phyloP scores from a whole-genome alignment of 345 rosid genomes.

The Sisymbrium altissimum region DNA sequence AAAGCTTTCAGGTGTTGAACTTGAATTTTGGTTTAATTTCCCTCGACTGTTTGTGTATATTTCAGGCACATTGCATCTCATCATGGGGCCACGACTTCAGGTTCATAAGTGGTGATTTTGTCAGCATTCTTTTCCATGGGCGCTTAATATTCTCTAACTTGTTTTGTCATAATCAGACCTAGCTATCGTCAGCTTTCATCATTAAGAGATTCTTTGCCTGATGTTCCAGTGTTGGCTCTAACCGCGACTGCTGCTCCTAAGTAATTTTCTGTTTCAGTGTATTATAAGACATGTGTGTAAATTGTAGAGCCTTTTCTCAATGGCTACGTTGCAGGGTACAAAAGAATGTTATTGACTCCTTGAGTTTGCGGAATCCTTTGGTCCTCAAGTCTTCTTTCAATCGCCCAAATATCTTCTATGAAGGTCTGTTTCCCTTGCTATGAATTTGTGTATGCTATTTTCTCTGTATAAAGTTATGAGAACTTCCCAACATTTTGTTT shows the following conservation, averaged over 20 bases:
- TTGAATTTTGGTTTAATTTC: conserved; percentile 1
- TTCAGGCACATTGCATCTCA: conserved; percentile 96
- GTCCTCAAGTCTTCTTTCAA: conserved; percentile 90
- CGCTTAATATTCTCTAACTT: not conserved
- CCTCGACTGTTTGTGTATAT: conserved; percentile 28
- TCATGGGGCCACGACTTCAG: conserved; percentile 99
- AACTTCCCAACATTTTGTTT: not conserved
- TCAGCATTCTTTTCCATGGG: not conserved
- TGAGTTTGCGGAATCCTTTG: conserved; percentile 71
- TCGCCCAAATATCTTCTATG: conserved; percentile 88
- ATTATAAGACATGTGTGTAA: not conserved
- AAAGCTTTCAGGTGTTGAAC: conserved; percentile 8
- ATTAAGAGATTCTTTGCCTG: conserved; percentile 64
- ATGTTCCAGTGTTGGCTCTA: conserved; percentile 83
- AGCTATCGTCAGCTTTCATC: conserved; percentile 87
- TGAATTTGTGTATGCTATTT: not conserved
- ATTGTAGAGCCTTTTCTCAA: conserved; percentile 4
- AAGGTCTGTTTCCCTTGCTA: conserved; percentile 62
- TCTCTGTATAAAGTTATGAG: not conserved
- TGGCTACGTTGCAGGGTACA: conserved; percentile 64
- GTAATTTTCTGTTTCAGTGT: conserved; percentile 40
- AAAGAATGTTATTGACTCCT: conserved; percentile 77
- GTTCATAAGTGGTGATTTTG: conserved; percentile 40
- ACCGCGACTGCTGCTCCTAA: conserved; percentile 97
- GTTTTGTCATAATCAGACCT: conserved; percentile 48